Base-by-base conservation (phyloP, 768 basidiomycete genomes). In the Tylopilus balloui region DNA sequence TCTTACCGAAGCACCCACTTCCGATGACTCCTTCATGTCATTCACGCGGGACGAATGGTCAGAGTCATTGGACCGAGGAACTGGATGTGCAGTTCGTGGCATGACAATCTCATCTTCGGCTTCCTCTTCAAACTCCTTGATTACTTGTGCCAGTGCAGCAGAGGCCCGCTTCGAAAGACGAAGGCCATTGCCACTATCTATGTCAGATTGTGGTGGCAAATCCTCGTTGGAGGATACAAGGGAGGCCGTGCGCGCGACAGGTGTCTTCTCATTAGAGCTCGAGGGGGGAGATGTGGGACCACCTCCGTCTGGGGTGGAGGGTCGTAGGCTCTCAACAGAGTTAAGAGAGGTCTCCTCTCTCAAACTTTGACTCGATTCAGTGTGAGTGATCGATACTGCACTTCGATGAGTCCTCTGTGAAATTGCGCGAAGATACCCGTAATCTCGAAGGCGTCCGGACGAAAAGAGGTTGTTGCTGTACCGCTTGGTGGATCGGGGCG, bases 381-480 rank as follows among this genome's bases (percentile, higher is more conserved):
- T 80, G 36, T 72, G 70, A 4, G 78, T 72, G 42, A 76, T 72
- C 27, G 73, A 73, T 55, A 66, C 56, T 39, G 66, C 58, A 37
- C 70, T 68, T 21, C 69, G 65, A 39, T 65, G 62, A 43, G 62
- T 77, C 52, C 69, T 71, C 58, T 69, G 73, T 15, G 74, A 75
- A 43, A 77, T 73, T 61, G 74, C 78, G 51, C 82, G 80, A 58
- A 87, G 64, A 65, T 90, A 87, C 10, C 74, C 72, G 61, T 88
- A 81, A 65, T 92, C 89, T 48, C 84, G 76, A 58, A 89, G 75
- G 47, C 83, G 78, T n/a, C 84, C 82, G 15, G 89, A 91, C 40
- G 87, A 84, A 54, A 91, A 92, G 42, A 92, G 72, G 60, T 91
- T 91, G 65, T 91, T 91, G 72, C 88, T 90, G 66, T 87, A 86